Evolutionary conservation across 2,329 filamentous ascomycete species (phyloP).

Genomic region (Plenodomus lindquistii): DNA sequence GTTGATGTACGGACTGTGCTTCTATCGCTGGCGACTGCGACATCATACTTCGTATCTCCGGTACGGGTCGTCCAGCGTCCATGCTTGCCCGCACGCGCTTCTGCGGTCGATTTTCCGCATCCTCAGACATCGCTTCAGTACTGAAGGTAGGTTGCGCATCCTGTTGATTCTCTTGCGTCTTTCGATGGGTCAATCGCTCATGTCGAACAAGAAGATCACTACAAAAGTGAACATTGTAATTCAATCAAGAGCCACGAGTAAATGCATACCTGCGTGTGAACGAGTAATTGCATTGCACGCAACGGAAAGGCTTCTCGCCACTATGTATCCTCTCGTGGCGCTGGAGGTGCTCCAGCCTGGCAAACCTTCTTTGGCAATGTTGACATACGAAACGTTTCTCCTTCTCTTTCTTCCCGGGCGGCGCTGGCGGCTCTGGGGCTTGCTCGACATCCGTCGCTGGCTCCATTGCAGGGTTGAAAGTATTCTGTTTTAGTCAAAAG

Average conservation of each 20-base stretch:
- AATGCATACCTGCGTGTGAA: constrained; percentile 47
- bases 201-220: constrained; percentile 49
- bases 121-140: constrained; percentile 11
- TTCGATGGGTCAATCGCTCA: constrained; percentile 46
- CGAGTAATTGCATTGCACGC: constrained; percentile 46
- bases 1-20: constrained; percentile 21
- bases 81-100: constrained; percentile 35
- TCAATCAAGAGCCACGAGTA: neutral
- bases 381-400: constrained; percentile 42
- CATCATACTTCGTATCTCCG: constrained; percentile 34
- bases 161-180: constrained; percentile 19
- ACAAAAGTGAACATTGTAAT: constrained; percentile 15
- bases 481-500: neutral
- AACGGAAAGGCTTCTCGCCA: constrained; percentile 48
- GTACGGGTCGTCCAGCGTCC: constrained; percentile 28
- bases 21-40: constrained; percentile 23
- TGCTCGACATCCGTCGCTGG: constrained; percentile 19
- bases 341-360: constrained; percentile 48
- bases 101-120: constrained; percentile 21
- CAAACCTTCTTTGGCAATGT: constrained; percentile 38
- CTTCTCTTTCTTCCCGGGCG: constrained; percentile 41
- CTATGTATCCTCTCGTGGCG: constrained; percentile 42
- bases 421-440: constrained; percentile 11
- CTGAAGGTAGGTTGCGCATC: constrained; percentile 1
- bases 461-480: neutral